Percentiles rank a stretch among this genome's conserved stretches.
phyloP scores from a whole-genome alignment of 371 early-diverging fungal genomes.

The Cladochytrium tenue region DNA sequence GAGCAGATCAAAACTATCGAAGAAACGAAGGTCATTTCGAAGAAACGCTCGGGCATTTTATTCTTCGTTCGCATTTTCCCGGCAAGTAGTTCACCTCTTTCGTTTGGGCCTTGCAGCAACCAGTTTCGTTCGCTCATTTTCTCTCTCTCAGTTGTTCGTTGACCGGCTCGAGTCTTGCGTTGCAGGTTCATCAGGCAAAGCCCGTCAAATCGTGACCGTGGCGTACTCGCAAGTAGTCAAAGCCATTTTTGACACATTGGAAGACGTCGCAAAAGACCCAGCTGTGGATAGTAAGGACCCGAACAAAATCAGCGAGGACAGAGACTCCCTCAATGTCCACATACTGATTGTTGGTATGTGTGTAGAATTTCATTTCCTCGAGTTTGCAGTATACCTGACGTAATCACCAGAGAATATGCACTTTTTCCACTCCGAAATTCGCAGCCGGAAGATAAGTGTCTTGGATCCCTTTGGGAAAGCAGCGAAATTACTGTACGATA shows the following conservation, averaged over 20 bases:
- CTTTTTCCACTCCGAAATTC: slow-evolving; percentile 76
- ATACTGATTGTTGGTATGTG: slow-evolving; percentile 76
- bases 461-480: slow-evolving; percentile 80
- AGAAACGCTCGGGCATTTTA: slow-evolving; percentile 84
- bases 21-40: slow-evolving; percentile 83
- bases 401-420: slow-evolving; percentile 84
- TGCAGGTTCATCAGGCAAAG: slow-evolving; percentile 44
- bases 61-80: slow-evolving; percentile 88
- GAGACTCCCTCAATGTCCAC: slow-evolving; percentile 87
- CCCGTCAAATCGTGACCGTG: slow-evolving; percentile 71
- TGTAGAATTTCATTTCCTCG: neutral
- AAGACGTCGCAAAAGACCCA: slow-evolving; percentile 76
- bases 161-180: slow-evolving; percentile 66
- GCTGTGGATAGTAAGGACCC: slow-evolving; percentile 49
- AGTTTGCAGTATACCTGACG: neutral
- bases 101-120: neutral
- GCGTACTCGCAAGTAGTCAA: slow-evolving; percentile 83
- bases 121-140: neutral
- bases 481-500: slow-evolving; percentile 81
- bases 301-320: slow-evolving; percentile 71
- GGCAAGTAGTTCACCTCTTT: slow-evolving; percentile 48
- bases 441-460: slow-evolving; percentile 63
- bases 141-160: slow-evolving; percentile 62
- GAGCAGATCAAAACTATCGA: slow-evolving; percentile 90
- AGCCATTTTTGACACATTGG: slow-evolving; percentile 86